phyloP scores from a whole-genome alignment of 139 green algal genomes.

The Edaphochlamys debaryana region DNA sequence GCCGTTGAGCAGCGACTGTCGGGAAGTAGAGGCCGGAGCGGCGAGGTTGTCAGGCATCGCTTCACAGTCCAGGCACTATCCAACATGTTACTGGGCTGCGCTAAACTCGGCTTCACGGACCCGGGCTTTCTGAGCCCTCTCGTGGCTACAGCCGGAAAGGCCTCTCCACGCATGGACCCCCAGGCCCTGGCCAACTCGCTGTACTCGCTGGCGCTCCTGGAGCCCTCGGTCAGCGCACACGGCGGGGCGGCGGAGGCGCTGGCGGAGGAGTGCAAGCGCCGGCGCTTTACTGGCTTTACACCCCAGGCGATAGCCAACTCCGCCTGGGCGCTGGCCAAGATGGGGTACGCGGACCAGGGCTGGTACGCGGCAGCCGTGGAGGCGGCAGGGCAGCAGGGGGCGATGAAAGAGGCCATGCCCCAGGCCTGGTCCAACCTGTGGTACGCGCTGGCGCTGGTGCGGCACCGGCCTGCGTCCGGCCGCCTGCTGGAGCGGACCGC shows the following conservation, averaged over 20 bases:
- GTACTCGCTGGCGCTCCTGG: constrained; percentile 28
- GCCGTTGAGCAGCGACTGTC: background rate
- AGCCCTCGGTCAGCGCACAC: no score
- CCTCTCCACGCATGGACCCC: background rate
- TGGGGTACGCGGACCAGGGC: background rate
- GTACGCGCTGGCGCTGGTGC: background rate
- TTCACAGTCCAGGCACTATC: background rate
- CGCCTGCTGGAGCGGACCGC: background rate
- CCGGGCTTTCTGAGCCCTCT: background rate
- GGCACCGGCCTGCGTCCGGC: background rate
- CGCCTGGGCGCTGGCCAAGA: constrained; percentile 45
- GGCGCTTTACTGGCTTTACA: constrained; percentile 8
- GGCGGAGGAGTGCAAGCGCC: no score
- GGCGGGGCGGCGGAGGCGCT: background rate
- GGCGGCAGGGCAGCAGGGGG: background rate
- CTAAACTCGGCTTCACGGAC: background rate
- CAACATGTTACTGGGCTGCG: background rate
- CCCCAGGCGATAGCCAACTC: constrained; percentile 38
- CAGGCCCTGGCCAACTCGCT: constrained; percentile 28
- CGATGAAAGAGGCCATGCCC: background rate
- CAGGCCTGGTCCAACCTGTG: background rate
- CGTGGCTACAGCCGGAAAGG: background rate
- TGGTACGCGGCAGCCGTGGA: background rate
- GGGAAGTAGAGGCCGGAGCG: background rate
- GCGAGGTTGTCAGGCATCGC: no score